Conservation (phyloP, 805 yeast species). For the Jamesozyma rosinii region DNA sequence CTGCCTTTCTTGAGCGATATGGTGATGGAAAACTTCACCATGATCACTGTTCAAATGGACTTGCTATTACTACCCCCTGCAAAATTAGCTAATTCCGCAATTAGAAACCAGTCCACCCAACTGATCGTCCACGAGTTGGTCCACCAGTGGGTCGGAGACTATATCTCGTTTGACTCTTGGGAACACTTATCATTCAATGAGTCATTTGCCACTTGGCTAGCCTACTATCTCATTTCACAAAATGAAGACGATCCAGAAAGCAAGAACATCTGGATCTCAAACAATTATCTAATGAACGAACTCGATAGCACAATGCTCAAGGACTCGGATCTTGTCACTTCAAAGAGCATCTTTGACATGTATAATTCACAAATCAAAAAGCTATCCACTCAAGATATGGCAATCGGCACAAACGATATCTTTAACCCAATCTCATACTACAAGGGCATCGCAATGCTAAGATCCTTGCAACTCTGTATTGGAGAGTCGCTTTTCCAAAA, state of each 20-base stretch:
- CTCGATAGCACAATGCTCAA: conserved; percentile 9
- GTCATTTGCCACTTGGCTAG: conserved; percentile 68
- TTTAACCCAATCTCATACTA: conserved; percentile 27
- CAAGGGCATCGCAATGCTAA: conserved; percentile 27
- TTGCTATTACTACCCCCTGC: conserved; percentile 36
- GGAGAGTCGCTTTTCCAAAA: conserved; percentile 17
- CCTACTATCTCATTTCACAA: conserved; percentile 38
- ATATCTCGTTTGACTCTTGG: conserved; percentile 60
- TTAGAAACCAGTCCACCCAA: conserved; percentile 38
- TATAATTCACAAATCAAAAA: conserved; percentile 5
- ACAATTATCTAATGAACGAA: conserved; percentile 18
- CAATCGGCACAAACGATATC: conserved; percentile 20
- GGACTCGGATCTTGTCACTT: conserved; percentile 9
- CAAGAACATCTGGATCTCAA: conserved; percentile 17
- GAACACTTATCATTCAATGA: conserved; percentile 66
- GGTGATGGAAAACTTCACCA: conserved; percentile 75
- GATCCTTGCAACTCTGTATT: conserved; percentile 21
- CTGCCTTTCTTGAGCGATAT: conserved; percentile 67
- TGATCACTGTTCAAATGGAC: conserved; percentile 50
- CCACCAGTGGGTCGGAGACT: conserved; percentile 75
- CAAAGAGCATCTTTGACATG: conserved; percentile 13
- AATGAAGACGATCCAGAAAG: conserved; percentile 18
- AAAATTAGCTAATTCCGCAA: conserved; percentile 19
- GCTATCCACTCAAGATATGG: neutral
- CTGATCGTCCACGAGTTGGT: conserved; percentile 63